These are phyloP conservation scores for Hypoxylon intermedium DNA, from an alignment of 495 filamentous ascomycete genomes.

Conservation along the genomic window DNA sequence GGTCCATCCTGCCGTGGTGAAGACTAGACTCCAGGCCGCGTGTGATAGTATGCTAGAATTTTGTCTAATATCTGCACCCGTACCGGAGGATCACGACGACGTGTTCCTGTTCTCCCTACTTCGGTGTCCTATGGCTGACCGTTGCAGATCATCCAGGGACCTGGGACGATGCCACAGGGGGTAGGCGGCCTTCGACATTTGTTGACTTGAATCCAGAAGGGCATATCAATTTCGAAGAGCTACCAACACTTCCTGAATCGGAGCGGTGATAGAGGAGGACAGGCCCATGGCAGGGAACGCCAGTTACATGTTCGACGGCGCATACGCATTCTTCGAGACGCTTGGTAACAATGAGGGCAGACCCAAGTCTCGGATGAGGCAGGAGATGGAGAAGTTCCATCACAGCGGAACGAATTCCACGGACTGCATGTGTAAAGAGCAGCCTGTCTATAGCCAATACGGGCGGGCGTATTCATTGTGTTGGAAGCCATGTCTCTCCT, in stretches of 20 bases:
- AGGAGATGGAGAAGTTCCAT: conserved; percentile 55
- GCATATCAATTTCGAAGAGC: conserved; percentile 39
- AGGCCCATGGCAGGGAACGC: conserved; percentile 53
- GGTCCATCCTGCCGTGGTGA: no score
- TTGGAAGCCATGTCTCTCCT: background rate
- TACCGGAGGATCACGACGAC: no score
- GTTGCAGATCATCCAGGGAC: conserved; percentile 13
- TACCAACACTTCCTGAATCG: conserved; percentile 53
- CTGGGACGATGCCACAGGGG: background rate
- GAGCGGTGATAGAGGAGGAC: conserved; percentile 52
- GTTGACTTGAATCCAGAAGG: conserved; percentile 8
- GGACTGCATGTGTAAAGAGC: conserved; percentile 3
- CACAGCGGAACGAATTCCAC: conserved; percentile 7
- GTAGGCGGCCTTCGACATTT: no score
- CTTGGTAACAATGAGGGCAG: conserved; percentile 55
- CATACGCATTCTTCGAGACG: conserved; percentile 63
- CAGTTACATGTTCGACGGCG: conserved; percentile 50
- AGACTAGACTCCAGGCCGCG: no score
- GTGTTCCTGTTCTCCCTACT: no score
- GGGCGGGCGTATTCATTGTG: conserved; percentile 7
- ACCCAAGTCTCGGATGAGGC: conserved; percentile 54
- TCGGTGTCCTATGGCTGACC: background rate
- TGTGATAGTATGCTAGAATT: no score
- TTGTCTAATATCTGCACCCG: no score
- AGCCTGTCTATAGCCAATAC: background rate